Evolutionary conservation across 2,329 filamentous ascomycete genomes (phyloP).

Genomic region (Neospermospora avenae): DNA sequence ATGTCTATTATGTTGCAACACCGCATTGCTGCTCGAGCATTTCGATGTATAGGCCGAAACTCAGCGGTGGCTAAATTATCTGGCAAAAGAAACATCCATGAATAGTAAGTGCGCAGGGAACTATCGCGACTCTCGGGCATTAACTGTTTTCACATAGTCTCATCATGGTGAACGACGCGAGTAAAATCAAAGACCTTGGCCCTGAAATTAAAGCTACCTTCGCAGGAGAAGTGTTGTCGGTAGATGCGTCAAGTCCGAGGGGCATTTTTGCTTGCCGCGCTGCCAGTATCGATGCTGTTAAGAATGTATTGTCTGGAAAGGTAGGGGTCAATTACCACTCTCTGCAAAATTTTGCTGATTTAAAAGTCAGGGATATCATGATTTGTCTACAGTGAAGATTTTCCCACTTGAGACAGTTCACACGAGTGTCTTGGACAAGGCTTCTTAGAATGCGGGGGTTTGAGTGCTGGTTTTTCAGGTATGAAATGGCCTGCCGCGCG

Average conservation of each 20-base stretch:
- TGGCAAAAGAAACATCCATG: not conserved
- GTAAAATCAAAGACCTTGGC: not conserved
- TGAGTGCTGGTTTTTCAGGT: not conserved
- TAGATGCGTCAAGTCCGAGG: conserved; percentile 1
- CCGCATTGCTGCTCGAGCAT: not conserved
- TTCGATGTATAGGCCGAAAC: not conserved
- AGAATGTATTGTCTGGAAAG: not conserved
- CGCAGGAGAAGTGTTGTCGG: not conserved
- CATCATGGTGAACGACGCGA: not conserved
- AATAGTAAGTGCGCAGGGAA: not conserved
- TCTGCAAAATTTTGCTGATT: not conserved
- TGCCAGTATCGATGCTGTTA: not conserved
- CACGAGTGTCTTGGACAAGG: not conserved
- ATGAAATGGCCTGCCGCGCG: not conserved
- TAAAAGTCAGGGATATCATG: not conserved
- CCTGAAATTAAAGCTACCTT: not conserved
- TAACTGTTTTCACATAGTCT: not conserved
- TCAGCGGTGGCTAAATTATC: not conserved
- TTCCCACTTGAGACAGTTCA: conserved; percentile 3
- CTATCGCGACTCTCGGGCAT: not conserved
- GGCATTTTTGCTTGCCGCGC: conserved; percentile 1
- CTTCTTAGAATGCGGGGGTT: not conserved
- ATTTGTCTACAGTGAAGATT: conserved; percentile 2
- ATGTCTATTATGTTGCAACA: not conserved
- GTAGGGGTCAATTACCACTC: not conserved